phyloP scores from a whole-genome alignment of 805 yeast species.

The Pichia thaimueangensis region DNA sequence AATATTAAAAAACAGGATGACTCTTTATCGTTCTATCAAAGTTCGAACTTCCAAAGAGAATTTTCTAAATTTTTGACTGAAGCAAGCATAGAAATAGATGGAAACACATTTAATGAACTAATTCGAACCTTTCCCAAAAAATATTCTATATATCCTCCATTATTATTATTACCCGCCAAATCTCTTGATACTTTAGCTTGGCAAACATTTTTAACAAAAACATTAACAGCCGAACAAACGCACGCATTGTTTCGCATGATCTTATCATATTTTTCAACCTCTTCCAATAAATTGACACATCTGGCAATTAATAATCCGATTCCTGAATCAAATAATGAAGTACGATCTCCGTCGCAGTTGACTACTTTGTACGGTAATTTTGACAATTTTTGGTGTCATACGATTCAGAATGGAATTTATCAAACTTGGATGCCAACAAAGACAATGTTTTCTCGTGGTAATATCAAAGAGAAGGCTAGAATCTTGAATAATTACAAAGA shows the following conservation, averaged over 20 bases:
- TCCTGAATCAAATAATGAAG: constrained; percentile 17
- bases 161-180: constrained; percentile 49
- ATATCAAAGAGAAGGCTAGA: constrained; percentile 72
- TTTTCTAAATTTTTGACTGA: too few species aligned
- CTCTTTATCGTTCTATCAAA: too few species aligned
- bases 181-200: constrained; percentile 39
- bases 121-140: constrained; percentile 38
- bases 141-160: constrained; percentile 61
- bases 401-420: constrained; percentile 62
- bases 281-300: constrained; percentile 34
- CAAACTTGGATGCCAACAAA: constrained; percentile 82
- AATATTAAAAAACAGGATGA: too few species aligned
- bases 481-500: constrained; percentile 35
- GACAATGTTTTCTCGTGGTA: constrained; percentile 87
- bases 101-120: too few species aligned
- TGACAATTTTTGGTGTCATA: constrained; percentile 73
- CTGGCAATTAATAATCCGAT: constrained; percentile 72
- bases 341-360: constrained; percentile 57
- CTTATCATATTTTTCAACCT: constrained; percentile 9
- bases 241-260: constrained; percentile 4
- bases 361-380: constrained; percentile 60
- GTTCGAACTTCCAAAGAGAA: too few species aligned
- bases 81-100: too few species aligned
- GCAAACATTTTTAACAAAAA: constrained; percentile 17
- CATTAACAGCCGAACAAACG: background rate